These are phyloP conservation scores for Ziziphus jujuba DNA, from an alignment of 306 rosid species.

Conservation along the genomic window DNA sequence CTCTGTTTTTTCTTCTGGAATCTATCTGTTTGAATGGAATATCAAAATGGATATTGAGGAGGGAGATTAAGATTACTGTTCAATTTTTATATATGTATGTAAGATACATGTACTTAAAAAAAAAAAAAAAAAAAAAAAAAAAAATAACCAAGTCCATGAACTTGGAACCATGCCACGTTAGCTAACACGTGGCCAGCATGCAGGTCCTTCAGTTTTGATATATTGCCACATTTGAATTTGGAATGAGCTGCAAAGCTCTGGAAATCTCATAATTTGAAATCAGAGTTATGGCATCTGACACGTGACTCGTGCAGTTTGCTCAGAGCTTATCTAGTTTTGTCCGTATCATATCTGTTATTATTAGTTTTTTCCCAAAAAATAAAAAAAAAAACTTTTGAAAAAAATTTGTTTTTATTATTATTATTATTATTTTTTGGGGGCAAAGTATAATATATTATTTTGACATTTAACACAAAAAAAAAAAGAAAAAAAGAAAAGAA, in stretches of 20 bases:
- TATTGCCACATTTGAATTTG: background rate
- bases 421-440: too few relatives aligned
- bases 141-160: background rate
- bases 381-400: too few relatives aligned
- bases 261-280: background rate
- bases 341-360: too few relatives aligned
- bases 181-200: conserved; percentile 21
- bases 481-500: too few relatives aligned
- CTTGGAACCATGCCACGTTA: conserved; percentile 6
- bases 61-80: background rate
- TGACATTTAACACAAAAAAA: too few relatives aligned
- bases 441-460: too few relatives aligned
- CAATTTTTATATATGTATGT: background rate
- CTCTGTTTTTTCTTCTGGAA: background rate
- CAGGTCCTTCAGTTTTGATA: background rate
- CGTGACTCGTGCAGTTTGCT: too few relatives aligned
- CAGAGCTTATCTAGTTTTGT: too few relatives aligned
- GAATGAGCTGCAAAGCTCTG: background rate
- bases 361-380: too few relatives aligned
- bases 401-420: too few relatives aligned
- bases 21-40: background rate
- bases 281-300: background rate
- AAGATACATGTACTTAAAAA: background rate
- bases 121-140: too few relatives aligned
- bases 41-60: background rate